Evolutionary conservation across 495 filamentous ascomycete genomes (phyloP).

Genomic region (Apiosordaria backusii): DNA sequence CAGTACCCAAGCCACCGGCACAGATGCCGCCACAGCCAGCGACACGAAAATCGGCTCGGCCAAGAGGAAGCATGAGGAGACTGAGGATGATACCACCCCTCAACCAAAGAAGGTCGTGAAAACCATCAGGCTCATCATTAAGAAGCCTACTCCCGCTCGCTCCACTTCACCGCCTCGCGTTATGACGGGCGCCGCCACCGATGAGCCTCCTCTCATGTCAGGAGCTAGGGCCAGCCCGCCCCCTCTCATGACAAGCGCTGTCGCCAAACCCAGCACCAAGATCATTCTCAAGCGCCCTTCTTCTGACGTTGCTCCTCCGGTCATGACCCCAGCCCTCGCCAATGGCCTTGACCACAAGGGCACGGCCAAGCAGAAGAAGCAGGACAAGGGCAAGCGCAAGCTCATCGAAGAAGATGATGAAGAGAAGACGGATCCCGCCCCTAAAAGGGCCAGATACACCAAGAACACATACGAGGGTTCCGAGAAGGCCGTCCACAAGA

Average conservation of each 20-base stretch:
- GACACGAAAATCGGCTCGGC: neutral
- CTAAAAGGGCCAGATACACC: constrained; percentile 5
- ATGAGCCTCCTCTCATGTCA: neutral
- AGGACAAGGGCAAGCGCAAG: neutral
- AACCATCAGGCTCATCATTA: neutral
- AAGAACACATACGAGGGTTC: neutral
- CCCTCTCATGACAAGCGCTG: neutral
- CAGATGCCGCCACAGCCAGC: neutral
- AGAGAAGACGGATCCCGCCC: neutral
- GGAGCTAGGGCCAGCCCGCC: neutral
- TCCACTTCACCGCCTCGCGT: neutral
- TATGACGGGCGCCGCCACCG: neutral
- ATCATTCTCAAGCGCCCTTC: neutral
- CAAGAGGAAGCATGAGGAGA: neutral
- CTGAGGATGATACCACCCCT: neutral
- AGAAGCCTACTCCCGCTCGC: neutral
- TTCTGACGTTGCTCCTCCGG: neutral
- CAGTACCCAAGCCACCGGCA: neutral
- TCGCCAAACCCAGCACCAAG: neutral
- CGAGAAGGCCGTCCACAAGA: constrained; percentile 6
- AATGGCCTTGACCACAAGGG: neutral
- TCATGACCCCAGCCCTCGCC: neutral
- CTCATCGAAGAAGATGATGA: neutral
- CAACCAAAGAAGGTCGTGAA: neutral
- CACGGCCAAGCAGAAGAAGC: neutral